These are phyloP conservation scores for Ogataea methanolica DNA, from an alignment of 805 yeast species.

Conservation along the genomic window DNA sequence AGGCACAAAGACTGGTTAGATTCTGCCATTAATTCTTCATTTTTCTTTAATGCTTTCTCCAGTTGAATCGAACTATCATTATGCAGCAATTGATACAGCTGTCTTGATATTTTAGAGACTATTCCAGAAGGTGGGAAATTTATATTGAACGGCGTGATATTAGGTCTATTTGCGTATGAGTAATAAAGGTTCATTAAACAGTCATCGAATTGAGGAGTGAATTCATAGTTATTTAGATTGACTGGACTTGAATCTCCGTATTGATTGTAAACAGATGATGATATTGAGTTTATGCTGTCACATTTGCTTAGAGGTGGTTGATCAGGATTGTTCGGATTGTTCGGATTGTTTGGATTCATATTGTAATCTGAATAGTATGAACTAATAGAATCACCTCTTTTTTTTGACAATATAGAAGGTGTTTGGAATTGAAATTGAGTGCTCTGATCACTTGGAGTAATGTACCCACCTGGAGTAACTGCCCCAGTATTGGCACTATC, in stretches of 20 bases:
- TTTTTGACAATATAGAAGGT: slow-evolving; percentile 11
- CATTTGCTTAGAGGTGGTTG: slow-evolving; percentile 12
- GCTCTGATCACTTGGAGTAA: slow-evolving; percentile 23
- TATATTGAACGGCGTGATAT: slow-evolving; percentile 63
- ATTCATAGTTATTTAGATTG: slow-evolving; percentile 22
- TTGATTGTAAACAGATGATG: slow-evolving; percentile 16
- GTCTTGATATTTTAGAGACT: slow-evolving; percentile 54
- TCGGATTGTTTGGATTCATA: slow-evolving; percentile 1
- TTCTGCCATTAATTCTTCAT: slow-evolving; percentile 26
- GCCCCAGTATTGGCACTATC: slow-evolving; percentile 11
- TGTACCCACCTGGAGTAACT: slow-evolving; percentile 13
- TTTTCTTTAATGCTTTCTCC: slow-evolving; percentile 20
- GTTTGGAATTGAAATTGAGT: slow-evolving; percentile 20
- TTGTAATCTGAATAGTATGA: slow-evolving; percentile 16
- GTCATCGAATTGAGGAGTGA: slow-evolving; percentile 38
- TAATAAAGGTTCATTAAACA: slow-evolving; percentile 44
- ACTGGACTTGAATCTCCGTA: slow-evolving; percentile 15
- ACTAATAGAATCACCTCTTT: slow-evolving; percentile 16
- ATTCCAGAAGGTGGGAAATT: slow-evolving; percentile 66
- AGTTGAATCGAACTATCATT: slow-evolving; percentile 18
- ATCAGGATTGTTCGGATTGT: slow-evolving; percentile 1
- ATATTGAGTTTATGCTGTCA: slow-evolving; percentile 21
- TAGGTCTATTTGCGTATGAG: slow-evolving; percentile 48
- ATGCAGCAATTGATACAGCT: slow-evolving; percentile 35
- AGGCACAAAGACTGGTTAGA: slow-evolving; percentile 23